Evolutionary conservation across 2,329 filamentous ascomycete species (phyloP).

Genomic region (Ophiostoma perfectum): DNA sequence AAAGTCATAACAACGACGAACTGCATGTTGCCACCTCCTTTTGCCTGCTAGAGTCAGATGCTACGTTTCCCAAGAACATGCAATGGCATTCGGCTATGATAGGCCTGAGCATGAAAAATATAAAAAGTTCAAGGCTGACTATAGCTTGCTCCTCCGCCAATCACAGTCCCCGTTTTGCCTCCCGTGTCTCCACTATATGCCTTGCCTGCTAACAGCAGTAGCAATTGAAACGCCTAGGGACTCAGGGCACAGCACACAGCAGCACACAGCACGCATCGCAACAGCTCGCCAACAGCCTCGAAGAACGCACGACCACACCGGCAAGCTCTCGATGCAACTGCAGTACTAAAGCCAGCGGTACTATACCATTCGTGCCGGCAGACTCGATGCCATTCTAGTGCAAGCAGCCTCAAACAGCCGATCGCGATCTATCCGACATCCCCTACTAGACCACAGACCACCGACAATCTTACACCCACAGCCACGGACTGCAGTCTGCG

Average conservation of each 20-base stretch:
- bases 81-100: neutral
- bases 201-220: neutral
- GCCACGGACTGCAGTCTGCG: too few species aligned
- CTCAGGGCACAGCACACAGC: neutral
- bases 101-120: constrained; percentile 1
- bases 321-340: too few species aligned
- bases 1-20: too few species aligned
- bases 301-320: too few species aligned
- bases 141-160: neutral
- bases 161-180: neutral
- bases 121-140: neutral
- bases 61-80: too few species aligned
- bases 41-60: neutral
- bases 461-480: too few species aligned
- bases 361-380: too few species aligned
- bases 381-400: too few species aligned
- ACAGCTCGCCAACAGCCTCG: neutral
- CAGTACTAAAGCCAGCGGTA: too few species aligned
- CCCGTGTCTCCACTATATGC: neutral
- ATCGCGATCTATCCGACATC: too few species aligned
- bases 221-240: neutral
- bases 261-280: neutral
- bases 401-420: too few species aligned
- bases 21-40: constrained; percentile 5
- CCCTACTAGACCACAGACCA: too few species aligned